These are phyloP conservation scores for Triticum timopheevii DNA, from an alignment of 176 grass and related monocot genomes.

Conservation along the genomic window DNA sequence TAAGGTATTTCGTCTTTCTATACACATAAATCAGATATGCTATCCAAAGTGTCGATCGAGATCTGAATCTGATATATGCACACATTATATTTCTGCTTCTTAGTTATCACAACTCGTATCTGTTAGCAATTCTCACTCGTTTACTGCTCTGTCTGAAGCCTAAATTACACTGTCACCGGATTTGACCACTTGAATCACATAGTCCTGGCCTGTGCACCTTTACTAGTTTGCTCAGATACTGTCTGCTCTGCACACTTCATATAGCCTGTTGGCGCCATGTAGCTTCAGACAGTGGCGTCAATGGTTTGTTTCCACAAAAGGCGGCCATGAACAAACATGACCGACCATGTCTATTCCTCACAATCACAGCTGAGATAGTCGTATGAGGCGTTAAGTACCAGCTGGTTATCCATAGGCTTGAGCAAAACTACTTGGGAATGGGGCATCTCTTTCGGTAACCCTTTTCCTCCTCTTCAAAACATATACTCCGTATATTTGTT, in stretches of 20 bases:
- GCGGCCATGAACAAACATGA: not conserved
- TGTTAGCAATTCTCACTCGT: not conserved
- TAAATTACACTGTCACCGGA: not conserved
- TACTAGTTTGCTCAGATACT: conserved; percentile 6
- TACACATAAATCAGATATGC: not conserved
- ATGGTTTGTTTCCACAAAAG: conserved; percentile 8
- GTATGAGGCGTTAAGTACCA: not conserved
- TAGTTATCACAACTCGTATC: not conserved
- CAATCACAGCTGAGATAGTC: conserved; percentile 21
- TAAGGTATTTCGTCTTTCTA: conserved; percentile 52
- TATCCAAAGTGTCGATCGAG: not conserved
- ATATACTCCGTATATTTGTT: too few species aligned
- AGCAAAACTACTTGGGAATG: not conserved
- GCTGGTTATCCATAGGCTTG: not conserved
- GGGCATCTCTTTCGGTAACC: not conserved
- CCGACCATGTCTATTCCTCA: conserved; percentile 24
- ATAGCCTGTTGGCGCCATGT: not conserved
- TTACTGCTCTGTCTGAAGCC: not conserved
- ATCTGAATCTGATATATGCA: not conserved
- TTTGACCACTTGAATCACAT: not conserved
- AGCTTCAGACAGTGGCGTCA: conserved; percentile 2
- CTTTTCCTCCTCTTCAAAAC: not conserved
- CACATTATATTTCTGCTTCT: not conserved
- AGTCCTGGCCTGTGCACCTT: not conserved
- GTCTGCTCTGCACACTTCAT: conserved; percentile 10